phyloP scores from a whole-genome alignment of 352 stramenopile genomes.

The Globisporangium mamillatum region DNA sequence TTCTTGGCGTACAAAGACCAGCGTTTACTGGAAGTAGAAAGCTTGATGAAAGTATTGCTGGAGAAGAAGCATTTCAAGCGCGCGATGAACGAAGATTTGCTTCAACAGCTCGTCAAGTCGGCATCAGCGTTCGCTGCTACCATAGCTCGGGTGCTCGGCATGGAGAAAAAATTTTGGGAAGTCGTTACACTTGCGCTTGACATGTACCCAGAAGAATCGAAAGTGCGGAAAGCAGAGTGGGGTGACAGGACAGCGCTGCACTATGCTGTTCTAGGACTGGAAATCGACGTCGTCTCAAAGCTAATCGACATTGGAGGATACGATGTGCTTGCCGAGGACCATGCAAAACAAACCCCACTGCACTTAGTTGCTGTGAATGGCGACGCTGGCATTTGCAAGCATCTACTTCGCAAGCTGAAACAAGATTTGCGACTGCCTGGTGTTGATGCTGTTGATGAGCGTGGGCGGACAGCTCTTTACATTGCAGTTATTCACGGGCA shows the following conservation, averaged over 20 bases:
- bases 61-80: conserved; percentile 23
- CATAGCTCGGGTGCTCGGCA: conserved; percentile 23
- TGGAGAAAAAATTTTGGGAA: conserved; percentile 45
- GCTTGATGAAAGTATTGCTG: conserved; percentile 41
- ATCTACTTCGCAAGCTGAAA: conserved; percentile 41
- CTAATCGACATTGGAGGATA: conserved; percentile 37
- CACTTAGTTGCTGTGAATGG: conserved; percentile 45
- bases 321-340: conserved; percentile 43
- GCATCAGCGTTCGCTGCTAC: conserved; percentile 37
- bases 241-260: conserved; percentile 41
- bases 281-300: conserved; percentile 32
- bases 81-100: conserved; percentile 40
- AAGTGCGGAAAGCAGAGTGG: conserved; percentile 35
- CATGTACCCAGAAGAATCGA: conserved; percentile 27
- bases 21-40: conserved; percentile 39
- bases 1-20: conserved; percentile 31
- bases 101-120: conserved; percentile 39
- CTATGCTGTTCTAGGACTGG: conserved; percentile 40
- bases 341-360: conserved; percentile 42
- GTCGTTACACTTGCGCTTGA: conserved; percentile 35
- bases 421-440: background rate
- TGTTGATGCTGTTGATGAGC: conserved; percentile 20
- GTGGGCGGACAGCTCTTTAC: conserved; percentile 46
- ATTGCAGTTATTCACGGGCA: conserved; percentile 45
- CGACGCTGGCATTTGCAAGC: conserved; percentile 35